Percentiles rank a stretch among this genome's conserved stretches.
These are phyloP conservation scores for Ceratocystiopsis minuta DNA, from an alignment of 2,329 filamentous ascomycete species.

Conservation along the genomic window DNA sequence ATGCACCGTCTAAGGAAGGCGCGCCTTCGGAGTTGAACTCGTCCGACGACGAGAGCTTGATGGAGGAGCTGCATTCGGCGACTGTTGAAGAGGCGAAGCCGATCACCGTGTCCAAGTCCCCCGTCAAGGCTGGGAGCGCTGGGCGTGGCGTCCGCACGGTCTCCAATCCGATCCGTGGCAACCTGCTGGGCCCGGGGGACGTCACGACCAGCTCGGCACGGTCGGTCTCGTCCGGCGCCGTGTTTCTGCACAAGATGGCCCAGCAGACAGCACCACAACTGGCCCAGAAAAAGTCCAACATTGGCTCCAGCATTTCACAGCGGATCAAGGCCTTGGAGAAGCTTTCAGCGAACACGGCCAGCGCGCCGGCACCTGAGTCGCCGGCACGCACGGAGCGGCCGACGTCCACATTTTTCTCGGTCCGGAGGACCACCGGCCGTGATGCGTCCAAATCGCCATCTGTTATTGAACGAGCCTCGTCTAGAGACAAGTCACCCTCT, in stretches of 20 bases:
- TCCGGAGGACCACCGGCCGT: conserved; percentile 25
- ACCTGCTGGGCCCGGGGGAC: conserved; percentile 27
- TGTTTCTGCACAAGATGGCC: conserved; percentile 34
- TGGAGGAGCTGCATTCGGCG: conserved; percentile 71
- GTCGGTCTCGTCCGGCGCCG: conserved; percentile 38
- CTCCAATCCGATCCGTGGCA: conserved; percentile 29
- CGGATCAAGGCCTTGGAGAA: conserved; percentile 88
- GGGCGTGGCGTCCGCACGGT: conserved; percentile 26
- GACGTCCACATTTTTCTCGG: conserved; percentile 40
- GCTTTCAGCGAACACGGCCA: conserved; percentile 32
- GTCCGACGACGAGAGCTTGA: conserved; percentile 59
- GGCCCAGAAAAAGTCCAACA: conserved; percentile 55
- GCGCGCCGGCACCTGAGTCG: conserved; percentile 7
- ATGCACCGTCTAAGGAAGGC: background rate
- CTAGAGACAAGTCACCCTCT: conserved; percentile 18
- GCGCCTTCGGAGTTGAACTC: conserved; percentile 26
- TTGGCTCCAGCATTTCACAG: conserved; percentile 82
- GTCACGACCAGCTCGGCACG: conserved; percentile 27
- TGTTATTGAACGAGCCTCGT: conserved; percentile 24
- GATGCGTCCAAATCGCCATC: conserved; percentile 28
- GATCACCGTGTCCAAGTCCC: conserved; percentile 64
- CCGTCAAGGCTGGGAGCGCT: conserved; percentile 36
- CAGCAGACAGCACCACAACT: conserved; percentile 33
- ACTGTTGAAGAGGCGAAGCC: conserved; percentile 71
- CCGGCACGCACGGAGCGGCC: conserved; percentile 20